These are phyloP conservation scores for Globisporangium canariense DNA, from an alignment of 352 stramenopile species.

Conservation along the genomic window DNA sequence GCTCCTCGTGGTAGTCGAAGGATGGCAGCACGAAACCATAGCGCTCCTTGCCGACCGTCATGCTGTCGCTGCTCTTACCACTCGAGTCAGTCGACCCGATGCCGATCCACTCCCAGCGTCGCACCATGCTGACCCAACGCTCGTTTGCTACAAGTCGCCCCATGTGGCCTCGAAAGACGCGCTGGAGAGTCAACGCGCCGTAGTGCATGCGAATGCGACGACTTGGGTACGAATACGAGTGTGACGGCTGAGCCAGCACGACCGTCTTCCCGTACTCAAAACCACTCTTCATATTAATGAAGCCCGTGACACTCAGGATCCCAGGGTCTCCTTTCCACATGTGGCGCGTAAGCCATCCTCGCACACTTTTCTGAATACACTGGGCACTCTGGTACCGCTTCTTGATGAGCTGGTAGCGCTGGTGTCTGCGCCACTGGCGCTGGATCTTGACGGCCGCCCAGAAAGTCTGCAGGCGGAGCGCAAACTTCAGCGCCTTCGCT, in stretches of 20 bases:
- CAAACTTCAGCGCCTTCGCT: constrained; percentile 22
- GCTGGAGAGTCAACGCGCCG: constrained; percentile 41
- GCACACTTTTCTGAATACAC: constrained; percentile 48
- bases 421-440: constrained; percentile 50
- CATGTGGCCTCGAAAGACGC: constrained; percentile 42
- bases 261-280: constrained; percentile 51
- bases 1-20: constrained; percentile 39
- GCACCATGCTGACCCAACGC: constrained; percentile 67
- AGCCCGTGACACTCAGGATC: constrained; percentile 33
- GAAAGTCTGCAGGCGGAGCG: constrained; percentile 40
- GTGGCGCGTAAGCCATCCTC: constrained; percentile 61
- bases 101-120: constrained; percentile 70
- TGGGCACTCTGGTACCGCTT: constrained; percentile 44
- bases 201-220: constrained; percentile 37
- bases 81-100: constrained; percentile 29
- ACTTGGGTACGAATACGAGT: constrained; percentile 57
- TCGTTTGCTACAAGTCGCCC: constrained; percentile 58
- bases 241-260: constrained; percentile 31
- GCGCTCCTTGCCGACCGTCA: constrained; percentile 47
- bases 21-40: constrained; percentile 63
- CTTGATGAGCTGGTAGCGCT: constrained; percentile 40
- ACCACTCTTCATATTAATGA: constrained; percentile 33
- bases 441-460: constrained; percentile 59
- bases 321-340: constrained; percentile 66
- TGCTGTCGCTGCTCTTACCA: constrained; percentile 39